These are phyloP conservation scores for Mycena kentingensis DNA, from an alignment of 768 basidiomycete genomes.

Conservation along the genomic window DNA sequence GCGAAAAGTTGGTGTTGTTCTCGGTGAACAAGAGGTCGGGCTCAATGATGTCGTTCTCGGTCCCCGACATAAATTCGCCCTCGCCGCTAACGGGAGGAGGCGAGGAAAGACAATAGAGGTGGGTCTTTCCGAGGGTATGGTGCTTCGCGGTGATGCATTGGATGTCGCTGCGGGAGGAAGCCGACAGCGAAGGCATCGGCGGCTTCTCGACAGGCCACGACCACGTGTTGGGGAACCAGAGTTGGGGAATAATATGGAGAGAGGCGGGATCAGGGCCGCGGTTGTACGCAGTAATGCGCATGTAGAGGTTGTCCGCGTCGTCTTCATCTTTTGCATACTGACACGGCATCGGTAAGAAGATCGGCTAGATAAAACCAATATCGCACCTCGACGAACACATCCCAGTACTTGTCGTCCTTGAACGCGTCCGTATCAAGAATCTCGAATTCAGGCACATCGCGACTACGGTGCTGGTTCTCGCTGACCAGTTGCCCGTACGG, in stretches of 20 bases:
- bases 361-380: not conserved
- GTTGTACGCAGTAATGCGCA: conserved; percentile 96
- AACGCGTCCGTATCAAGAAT: conserved; percentile 91
- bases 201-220: conserved; percentile 83
- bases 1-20: conserved; percentile 93
- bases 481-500: conserved; percentile 93
- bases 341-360: conserved; percentile 5
- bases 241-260: conserved; percentile 90
- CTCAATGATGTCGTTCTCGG: conserved; percentile 67
- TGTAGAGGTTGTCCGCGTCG: conserved; percentile 81
- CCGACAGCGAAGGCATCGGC: conserved; percentile 60
- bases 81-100: conserved; percentile 85
- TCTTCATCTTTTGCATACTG: conserved; percentile 98
- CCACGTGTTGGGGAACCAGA: conserved; percentile 99
- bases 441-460: conserved; percentile 91
- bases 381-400: conserved; percentile 93
- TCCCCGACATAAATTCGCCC: conserved; percentile 63
- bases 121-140: conserved; percentile 69
- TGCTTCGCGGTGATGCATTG: conserved; percentile 74
- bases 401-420: conserved; percentile 95
- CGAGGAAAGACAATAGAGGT: conserved; percentile 88
- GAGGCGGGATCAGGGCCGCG: conserved; percentile 94
- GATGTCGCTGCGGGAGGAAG: conserved; percentile 53
- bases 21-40: conserved; percentile 94
- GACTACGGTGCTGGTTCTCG: conserved; percentile 79